Evolutionary conservation across 257 asterid species (phyloP).

Genomic region (Voacanga thouarsii): DNA sequence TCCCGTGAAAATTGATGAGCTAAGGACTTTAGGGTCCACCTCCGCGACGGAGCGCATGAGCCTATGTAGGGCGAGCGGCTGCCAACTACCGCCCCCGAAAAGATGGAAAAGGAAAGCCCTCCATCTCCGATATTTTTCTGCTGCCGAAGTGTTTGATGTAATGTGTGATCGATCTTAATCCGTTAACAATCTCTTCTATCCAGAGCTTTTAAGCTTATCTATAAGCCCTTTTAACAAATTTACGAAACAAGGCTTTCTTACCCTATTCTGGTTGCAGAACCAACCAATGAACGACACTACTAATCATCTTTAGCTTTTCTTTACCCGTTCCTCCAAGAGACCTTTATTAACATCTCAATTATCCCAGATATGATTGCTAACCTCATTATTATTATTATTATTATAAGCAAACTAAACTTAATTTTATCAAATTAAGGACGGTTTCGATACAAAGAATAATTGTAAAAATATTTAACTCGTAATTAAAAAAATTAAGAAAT

Average conservation of each 20-base stretch:
- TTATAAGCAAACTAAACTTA: no score
- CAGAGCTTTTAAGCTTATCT: neutral
- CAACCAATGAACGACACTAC: neutral
- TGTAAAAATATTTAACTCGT: no score
- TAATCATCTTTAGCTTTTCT: neutral
- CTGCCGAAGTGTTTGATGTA: neutral
- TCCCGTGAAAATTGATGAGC: neutral
- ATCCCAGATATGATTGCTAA: neutral
- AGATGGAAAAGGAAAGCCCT: conserved; percentile 16
- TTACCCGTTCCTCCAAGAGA: neutral
- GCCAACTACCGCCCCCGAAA: conserved; percentile 41
- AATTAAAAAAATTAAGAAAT: no score
- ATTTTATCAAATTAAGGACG: no score
- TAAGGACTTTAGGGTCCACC: conserved; percentile 21
- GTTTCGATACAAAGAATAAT: no score
- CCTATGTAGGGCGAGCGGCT: conserved; percentile 36
- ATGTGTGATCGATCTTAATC: neutral
- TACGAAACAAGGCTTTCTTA: neutral
- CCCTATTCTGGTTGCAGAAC: neutral
- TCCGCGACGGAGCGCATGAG: conserved; percentile 32
- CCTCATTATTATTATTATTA: neutral
- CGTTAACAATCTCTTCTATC: neutral
- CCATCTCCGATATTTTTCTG: neutral
- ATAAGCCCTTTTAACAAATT: neutral
- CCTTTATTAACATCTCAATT: neutral